phyloP scores from a whole-genome alignment of 768 basidiomycete species.

The Pleurotus djamor region DNA sequence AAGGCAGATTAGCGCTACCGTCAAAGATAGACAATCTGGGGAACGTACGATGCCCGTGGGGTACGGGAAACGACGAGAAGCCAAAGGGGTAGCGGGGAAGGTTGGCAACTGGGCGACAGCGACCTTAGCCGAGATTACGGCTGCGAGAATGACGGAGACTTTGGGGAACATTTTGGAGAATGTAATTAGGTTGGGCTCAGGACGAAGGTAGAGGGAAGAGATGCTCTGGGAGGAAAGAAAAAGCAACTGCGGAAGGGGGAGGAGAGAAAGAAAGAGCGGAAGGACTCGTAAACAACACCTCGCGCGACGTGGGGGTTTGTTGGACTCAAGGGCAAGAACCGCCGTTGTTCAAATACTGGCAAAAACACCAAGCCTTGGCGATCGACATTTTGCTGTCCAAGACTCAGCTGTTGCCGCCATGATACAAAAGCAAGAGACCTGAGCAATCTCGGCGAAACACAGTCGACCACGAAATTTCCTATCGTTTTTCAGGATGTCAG shows the following conservation, averaged over 20 bases:
- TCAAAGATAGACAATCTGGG: neutral
- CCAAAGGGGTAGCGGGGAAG: conserved; percentile 3
- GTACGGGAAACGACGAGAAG: neutral
- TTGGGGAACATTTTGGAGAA: neutral
- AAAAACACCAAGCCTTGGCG: conserved; percentile 6
- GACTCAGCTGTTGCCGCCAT: neutral
- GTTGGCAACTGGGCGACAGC: neutral
- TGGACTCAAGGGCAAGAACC: neutral
- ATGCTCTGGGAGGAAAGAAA: neutral
- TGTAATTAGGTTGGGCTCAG: neutral
- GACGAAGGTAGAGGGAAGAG: neutral
- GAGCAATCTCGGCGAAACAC: neutral
- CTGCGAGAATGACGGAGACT: neutral
- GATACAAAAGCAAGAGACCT: neutral
- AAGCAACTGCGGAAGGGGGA: neutral
- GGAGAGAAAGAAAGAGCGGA: neutral
- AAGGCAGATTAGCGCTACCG: conserved; percentile 7
- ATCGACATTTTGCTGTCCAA: neutral
- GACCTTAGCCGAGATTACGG: neutral
- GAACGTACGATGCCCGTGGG: neutral
- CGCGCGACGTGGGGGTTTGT: neutral
- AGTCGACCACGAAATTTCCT: no score
- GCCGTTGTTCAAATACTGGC: neutral
- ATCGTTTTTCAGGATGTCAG: no score
- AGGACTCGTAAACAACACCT: neutral